phyloP scores from a whole-genome alignment of 1,284 basidiomycete species.

The Austroboletus novae-zelandiae region DNA sequence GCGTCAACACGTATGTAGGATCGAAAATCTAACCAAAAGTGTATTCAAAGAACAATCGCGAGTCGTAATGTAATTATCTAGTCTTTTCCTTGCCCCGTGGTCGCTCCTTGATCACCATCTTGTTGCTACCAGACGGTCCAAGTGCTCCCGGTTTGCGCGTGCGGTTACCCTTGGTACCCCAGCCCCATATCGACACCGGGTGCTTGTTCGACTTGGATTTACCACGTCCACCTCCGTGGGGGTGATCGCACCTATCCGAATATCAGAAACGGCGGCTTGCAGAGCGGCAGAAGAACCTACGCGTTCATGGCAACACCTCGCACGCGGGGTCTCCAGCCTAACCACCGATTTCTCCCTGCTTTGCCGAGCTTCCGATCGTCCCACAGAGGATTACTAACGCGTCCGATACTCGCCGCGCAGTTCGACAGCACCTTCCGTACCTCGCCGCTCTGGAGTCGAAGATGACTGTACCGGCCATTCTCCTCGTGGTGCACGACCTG shows the following conservation, averaged over 20 bases:
- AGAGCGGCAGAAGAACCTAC: slow-evolving; percentile 42
- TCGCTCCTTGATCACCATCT: slow-evolving; percentile 88
- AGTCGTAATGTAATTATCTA: neutral
- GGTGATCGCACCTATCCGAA: slow-evolving; percentile 76
- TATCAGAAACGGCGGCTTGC: slow-evolving; percentile 3
- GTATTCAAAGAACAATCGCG: neutral
- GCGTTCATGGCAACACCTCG: slow-evolving; percentile 99
- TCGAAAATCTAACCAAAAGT: slow-evolving; percentile 1
- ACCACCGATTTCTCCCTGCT: slow-evolving; percentile 87
- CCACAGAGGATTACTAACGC: slow-evolving; percentile 91
- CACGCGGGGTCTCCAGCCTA: slow-evolving; percentile 85
- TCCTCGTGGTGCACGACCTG: slow-evolving; percentile 79
- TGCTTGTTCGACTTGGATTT: slow-evolving; percentile 97
- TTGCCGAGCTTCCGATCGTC: slow-evolving; percentile 86
- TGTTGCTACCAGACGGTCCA: slow-evolving; percentile 89
- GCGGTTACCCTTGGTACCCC: slow-evolving; percentile 88
- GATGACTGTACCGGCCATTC: slow-evolving; percentile 71
- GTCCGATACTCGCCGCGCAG: slow-evolving; percentile 88
- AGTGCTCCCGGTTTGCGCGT: slow-evolving; percentile 89
- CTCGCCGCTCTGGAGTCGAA: slow-evolving; percentile 91
- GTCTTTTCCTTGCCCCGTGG: slow-evolving; percentile 80
- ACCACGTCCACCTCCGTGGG: slow-evolving; percentile 97
- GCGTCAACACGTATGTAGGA: slow-evolving; percentile 18
- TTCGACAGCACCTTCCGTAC: slow-evolving; percentile 82
- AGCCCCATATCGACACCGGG: slow-evolving; percentile 88